Percentiles rank a stretch among this genome's conserved stretches.
phyloP scores from a whole-genome alignment of 2,329 filamentous ascomycete genomes.

The Penicillium sp. region DNA sequence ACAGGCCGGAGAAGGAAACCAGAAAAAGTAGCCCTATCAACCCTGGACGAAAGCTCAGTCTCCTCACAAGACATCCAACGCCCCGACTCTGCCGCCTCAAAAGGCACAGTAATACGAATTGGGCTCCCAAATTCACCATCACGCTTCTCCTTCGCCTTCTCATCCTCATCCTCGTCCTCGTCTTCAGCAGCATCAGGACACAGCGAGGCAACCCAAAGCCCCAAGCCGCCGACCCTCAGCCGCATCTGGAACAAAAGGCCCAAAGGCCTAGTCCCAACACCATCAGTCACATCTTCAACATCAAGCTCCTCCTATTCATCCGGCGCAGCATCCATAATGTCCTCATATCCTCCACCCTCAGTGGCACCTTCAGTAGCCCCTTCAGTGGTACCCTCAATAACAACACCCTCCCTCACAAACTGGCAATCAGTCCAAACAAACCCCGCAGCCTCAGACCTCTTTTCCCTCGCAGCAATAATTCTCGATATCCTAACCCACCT shows the following conservation, averaged over 20 bases:
- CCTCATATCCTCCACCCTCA: background rate
- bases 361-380: background rate
- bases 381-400: background rate
- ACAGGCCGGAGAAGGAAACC: slow-evolving; percentile 35
- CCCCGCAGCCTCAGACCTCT: slow-evolving; percentile 53
- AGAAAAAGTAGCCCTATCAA: slow-evolving; percentile 18
- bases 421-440: slow-evolving; percentile 29
- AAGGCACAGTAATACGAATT: slow-evolving; percentile 37
- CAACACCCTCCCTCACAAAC: slow-evolving; percentile 14
- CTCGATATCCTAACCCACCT: slow-evolving; percentile 62
- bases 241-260: slow-evolving; percentile 26
- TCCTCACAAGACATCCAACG: slow-evolving; percentile 23
- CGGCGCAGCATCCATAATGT: slow-evolving; percentile 15
- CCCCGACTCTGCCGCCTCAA: slow-evolving; percentile 34
- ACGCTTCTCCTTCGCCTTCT: slow-evolving; percentile 32
- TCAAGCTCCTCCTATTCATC: slow-evolving; percentile 7
- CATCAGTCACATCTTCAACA: slow-evolving; percentile 22
- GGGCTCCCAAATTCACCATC: slow-evolving; percentile 31
- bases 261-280: slow-evolving; percentile 27
- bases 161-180: slow-evolving; percentile 32
- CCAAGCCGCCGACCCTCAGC: slow-evolving; percentile 10
- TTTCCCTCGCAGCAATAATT: slow-evolving; percentile 59
- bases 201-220: background rate
- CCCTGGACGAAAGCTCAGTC: slow-evolving; percentile 25
- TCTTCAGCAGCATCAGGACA: slow-evolving; percentile 10